Evolutionary conservation across 2,329 filamentous ascomycete genomes (phyloP), one percentile per base, ranked within the genome.

Genomic region (Sporothrix globosa): DNA sequence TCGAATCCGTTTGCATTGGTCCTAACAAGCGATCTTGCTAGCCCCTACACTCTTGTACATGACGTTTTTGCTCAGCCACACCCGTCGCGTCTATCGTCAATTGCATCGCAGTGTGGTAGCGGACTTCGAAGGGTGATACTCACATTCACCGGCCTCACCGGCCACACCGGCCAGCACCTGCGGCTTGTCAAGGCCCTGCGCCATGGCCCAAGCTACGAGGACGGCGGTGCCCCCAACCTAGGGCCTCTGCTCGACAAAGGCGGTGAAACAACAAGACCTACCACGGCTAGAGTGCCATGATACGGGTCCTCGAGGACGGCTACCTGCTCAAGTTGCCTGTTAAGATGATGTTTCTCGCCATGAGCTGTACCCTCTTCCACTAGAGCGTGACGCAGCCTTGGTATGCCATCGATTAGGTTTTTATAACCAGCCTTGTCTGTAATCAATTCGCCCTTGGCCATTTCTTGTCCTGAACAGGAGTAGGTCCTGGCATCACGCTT

Each of bases 141-240:
- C 34, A 34, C 34, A 34, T 34, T 34, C 34, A 30, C 27, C 27
- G 5, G 27, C 5, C 27, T 4, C 73, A 73, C 74, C 68, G 74
- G 75, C 72, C 19, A 65, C 3, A 73, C 74, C 68, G 74, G 75
- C 72, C 19, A 65, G 2, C 90, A 92, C 77, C 80, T 92, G 13
- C 90, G 90, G 9, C 84, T 92, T 68, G 88, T 92, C 77, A 92
- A 91, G 78, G 87, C 90, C 1, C 83, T 92, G 58, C 85, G 89
- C 3, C 82, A 87, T 27, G 85, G 85, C 74, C 81, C 84, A 69
- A 82, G 83, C 10, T 81, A 83, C 46, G 85, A 90, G 74, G 84
- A 85, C 0, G 84, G 87, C 53, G 86, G 90, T 69, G 82, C 91
- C 44, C 84, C 89, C 77, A 82, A 89, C 79, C 14, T 73, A 5